Conservation (phyloP, 2,329 filamentous ascomycete genomes). For the Xylariomycetidae sp. region DNA sequence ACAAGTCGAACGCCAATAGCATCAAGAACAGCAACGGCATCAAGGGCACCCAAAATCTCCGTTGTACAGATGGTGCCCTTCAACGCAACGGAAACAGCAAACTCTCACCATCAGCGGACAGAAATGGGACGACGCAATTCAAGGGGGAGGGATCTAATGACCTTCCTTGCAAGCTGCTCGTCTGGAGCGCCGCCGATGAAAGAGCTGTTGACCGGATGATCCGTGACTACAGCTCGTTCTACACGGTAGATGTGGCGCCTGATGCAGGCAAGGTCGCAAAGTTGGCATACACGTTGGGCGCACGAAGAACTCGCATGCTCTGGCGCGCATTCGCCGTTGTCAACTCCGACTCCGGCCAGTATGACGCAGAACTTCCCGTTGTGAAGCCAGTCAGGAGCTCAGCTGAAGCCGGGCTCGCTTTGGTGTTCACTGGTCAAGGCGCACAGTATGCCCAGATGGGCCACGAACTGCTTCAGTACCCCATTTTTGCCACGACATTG, state of each 20-base stretch:
- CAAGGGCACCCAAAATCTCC: neutral
- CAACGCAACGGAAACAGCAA: slow-evolving; percentile 16
- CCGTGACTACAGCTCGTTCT: slow-evolving; percentile 19
- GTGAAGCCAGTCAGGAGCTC: slow-evolving; percentile 15
- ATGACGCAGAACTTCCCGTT: slow-evolving; percentile 1
- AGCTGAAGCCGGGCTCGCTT: slow-evolving; percentile 14
- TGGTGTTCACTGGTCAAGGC: slow-evolving; percentile 25
- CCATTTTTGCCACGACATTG: slow-evolving; percentile 16
- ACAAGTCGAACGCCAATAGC: neutral
- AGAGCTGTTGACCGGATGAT: slow-evolving; percentile 20
- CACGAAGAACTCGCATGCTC: slow-evolving; percentile 20
- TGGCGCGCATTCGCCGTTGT: slow-evolving; percentile 22
- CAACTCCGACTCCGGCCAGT: neutral
- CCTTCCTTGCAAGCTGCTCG: slow-evolving; percentile 13
- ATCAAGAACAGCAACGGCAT: neutral
- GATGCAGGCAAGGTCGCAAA: slow-evolving; percentile 10
- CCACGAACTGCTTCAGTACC: slow-evolving; percentile 18
- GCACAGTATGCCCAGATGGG: slow-evolving; percentile 21
- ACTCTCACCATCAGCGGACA: neutral
- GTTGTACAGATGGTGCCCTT: slow-evolving; percentile 10
- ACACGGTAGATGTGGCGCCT: slow-evolving; percentile 8
- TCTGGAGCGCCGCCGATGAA: slow-evolving; percentile 25
- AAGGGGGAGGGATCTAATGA: too few species aligned
- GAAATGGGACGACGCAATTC: too few species aligned
- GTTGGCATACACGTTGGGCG: slow-evolving; percentile 23